These are phyloP conservation scores for Neurospora tetrasperma DNA, from an alignment of 495 filamentous ascomycete genomes.

Conservation along the genomic window DNA sequence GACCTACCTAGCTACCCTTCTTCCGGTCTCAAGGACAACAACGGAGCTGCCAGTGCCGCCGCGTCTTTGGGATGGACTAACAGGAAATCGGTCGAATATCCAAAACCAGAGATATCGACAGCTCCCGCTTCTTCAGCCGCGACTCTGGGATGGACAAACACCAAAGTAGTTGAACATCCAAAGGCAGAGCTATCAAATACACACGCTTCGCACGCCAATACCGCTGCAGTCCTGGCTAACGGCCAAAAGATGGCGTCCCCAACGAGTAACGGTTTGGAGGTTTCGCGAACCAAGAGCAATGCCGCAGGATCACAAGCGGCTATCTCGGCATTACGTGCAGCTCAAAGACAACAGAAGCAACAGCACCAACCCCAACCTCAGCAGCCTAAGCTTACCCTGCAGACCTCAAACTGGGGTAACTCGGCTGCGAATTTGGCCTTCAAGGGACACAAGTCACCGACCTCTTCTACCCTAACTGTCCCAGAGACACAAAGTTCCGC, in stretches of 20 bases:
- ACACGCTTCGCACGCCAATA: constrained; percentile 44
- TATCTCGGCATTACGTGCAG: constrained; percentile 53
- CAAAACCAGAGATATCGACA: constrained; percentile 42
- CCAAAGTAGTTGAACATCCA: constrained; percentile 49
- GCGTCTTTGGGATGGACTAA: constrained; percentile 63
- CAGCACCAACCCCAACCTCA: constrained; percentile 24
- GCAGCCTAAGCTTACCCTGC: not conserved
- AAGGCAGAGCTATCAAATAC: constrained; percentile 41
- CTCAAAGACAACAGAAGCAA: constrained; percentile 34
- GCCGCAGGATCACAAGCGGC: constrained; percentile 64
- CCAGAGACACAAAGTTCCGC: constrained; percentile 5
- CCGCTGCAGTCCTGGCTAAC: constrained; percentile 57
- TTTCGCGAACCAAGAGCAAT: constrained; percentile 42
- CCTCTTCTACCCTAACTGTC: not conserved
- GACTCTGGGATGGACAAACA: constrained; percentile 59
- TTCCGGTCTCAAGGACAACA: constrained; percentile 49
- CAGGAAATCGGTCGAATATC: constrained; percentile 47
- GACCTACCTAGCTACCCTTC: constrained; percentile 60
- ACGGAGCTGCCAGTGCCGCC: constrained; percentile 61
- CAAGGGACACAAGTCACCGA: constrained; percentile 15
- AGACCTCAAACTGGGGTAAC: constrained; percentile 37
- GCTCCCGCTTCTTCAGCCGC: constrained; percentile 60
- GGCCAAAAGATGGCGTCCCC: constrained; percentile 52
- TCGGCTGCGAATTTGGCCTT: constrained; percentile 51
- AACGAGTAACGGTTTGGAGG: constrained; percentile 10